Evolutionary conservation across 139 green algal species (phyloP), one percentile per base, ranked within the genome.

Genomic region (Choricystis sp.): DNA sequence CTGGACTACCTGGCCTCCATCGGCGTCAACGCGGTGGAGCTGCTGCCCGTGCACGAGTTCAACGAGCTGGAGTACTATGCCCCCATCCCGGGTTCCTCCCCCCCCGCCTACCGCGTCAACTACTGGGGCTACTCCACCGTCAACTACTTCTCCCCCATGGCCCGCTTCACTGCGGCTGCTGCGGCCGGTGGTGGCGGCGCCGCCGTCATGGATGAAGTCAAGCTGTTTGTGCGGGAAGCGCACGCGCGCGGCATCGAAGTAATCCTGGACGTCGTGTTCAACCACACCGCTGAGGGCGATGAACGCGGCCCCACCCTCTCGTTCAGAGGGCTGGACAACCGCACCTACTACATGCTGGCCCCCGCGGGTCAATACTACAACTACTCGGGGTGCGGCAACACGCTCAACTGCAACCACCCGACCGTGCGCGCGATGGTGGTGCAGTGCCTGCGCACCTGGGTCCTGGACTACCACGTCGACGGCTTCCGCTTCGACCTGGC

Each of bases 331-430:
- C 76, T 99, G 56, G 92, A 98, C 78, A 97, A 98, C 82, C 72
- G 83, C 1, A 73, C 88, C 28, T 99, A 94, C 74, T 99, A 99
- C 81, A 96, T 99, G 91, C 77, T 97, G 30, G 90, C 94, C 9
- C 86, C 87, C 2, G 81, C 68, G 64, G 91, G 93, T 1, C 78
- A 97, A 78, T 96, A 94, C 79, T 95, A 95, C 79, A 99, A 99
- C 83, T 97, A 96, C 81, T 78, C 71, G 23, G 93, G 93, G 64
- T 99, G 93, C 74, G 93, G 94, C 66, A 99, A 99, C 83, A 98
- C 91, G 20, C 66, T 99, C 72, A 98, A 98, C 79, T 96, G 86
- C 86, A 99, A 99, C 87, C 88, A 97, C 66, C 93, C 93, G 2
- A 79, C 88, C 2, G 87, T 87, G 52, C 74, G 78, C 31, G 68